Evolutionary conservation across 345 rosid species (phyloP).

Genomic region (Hypericum androsaemum): DNA sequence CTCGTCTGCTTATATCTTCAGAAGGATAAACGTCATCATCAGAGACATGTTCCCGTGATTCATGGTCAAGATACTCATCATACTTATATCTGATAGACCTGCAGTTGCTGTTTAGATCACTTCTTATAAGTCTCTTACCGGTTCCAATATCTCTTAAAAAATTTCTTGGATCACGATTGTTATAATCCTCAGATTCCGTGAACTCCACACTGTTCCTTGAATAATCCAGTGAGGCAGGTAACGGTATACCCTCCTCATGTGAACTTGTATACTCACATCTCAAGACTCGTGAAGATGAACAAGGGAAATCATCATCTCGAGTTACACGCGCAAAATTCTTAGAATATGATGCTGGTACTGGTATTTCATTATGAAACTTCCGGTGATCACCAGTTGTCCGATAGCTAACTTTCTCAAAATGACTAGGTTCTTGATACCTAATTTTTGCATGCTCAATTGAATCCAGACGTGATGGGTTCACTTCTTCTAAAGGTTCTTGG

Average conservation of each 20-base stretch:
- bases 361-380: slow-evolving; percentile 19
- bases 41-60: slow-evolving; percentile 17
- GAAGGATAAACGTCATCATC: slow-evolving; percentile 27
- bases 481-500: too few species aligned
- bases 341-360: slow-evolving; percentile 20
- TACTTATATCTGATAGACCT: slow-evolving; percentile 24
- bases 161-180: slow-evolving; percentile 21
- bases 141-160: slow-evolving; percentile 20
- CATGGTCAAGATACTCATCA: slow-evolving; percentile 25
- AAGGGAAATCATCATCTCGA: slow-evolving; percentile 21
- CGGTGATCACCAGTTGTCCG: slow-evolving; percentile 14
- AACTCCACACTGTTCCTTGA: slow-evolving; percentile 22
- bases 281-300: slow-evolving; percentile 28
- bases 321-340: slow-evolving; percentile 20
- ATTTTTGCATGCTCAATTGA: slow-evolving; percentile 15
- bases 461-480: too few species aligned
- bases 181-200: slow-evolving; percentile 22
- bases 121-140: slow-evolving; percentile 19
- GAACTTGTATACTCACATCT: slow-evolving; percentile 24
- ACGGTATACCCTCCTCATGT: slow-evolving; percentile 24
- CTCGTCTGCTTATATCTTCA: slow-evolving; percentile 16
- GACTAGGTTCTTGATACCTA: slow-evolving; percentile 24
- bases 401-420: slow-evolving; percentile 17
- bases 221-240: slow-evolving; percentile 27
- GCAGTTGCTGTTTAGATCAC: slow-evolving; percentile 19